phyloP scores from a whole-genome alignment of 73 alveolate species.

The Tetrahymena thermophila region DNA sequence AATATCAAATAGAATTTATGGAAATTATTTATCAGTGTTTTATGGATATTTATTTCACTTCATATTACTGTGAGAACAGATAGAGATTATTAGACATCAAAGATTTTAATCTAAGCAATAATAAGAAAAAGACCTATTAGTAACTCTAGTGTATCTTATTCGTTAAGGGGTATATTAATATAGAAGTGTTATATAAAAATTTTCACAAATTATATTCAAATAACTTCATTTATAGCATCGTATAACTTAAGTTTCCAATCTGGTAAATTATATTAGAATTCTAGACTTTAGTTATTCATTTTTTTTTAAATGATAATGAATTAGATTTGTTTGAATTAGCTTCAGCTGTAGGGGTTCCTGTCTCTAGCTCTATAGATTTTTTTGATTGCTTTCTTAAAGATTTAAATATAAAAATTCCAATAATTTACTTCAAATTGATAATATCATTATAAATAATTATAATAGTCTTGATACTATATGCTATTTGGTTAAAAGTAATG shows the following conservation, averaged over 20 bases:
- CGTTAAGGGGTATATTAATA: not conserved
- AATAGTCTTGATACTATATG: not conserved
- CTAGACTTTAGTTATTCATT: too few relatives aligned
- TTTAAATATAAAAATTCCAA: not conserved
- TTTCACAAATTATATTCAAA: not conserved
- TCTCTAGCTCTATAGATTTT: not conserved
- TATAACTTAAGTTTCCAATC: not conserved
- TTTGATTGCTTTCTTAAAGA: not conserved
- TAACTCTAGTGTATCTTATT: not conserved
- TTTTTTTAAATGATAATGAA: too few relatives aligned
- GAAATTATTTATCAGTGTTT: not conserved
- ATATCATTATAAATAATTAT: not conserved
- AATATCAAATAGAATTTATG: not conserved
- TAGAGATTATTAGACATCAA: not conserved
- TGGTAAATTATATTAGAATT: not conserved
- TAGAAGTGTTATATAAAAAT: not conserved
- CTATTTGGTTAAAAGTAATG: not conserved
- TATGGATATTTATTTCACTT: not conserved
- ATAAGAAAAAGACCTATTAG: not conserved
- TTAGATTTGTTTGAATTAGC: not conserved
- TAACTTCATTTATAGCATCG: not conserved
- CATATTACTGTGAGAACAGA: not conserved
- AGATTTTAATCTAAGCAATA: not conserved
- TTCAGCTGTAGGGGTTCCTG: not conserved
- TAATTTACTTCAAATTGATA: too few relatives aligned